These are phyloP conservation scores for Colletotrichum nymphaeae DNA, from an alignment of 2,329 filamentous ascomycete genomes.

Conservation along the genomic window DNA sequence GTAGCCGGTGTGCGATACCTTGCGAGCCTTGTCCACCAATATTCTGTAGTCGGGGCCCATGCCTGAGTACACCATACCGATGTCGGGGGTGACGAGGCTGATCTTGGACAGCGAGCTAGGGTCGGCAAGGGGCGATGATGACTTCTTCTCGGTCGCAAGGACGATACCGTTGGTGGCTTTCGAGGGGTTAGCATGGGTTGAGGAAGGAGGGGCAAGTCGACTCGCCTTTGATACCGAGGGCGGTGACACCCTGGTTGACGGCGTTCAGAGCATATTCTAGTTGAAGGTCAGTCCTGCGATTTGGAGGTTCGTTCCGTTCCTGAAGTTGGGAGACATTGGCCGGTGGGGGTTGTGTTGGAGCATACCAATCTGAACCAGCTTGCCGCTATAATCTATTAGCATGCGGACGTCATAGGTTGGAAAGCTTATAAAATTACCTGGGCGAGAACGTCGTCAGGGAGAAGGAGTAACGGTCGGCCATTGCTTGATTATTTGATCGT, in stretches of 20 bases:
- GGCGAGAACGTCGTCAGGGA: conserved; percentile 99
- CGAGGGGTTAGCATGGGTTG: conserved; percentile 38
- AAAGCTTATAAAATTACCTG: conserved; percentile 73
- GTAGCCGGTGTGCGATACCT: conserved; percentile 97
- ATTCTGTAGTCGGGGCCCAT: conserved; percentile 99
- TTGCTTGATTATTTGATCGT: conserved; percentile 54
- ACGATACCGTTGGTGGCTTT: conserved; percentile 98
- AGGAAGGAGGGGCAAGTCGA: conserved; percentile 5
- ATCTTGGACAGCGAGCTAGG: conserved; percentile 96
- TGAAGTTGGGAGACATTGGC: neutral
- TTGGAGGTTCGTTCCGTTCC: neutral
- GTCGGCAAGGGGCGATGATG: conserved; percentile 96
- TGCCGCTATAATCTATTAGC: conserved; percentile 73
- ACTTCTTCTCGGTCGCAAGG: conserved; percentile 99
- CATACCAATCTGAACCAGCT: conserved; percentile 95
- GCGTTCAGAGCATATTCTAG: conserved; percentile 98
- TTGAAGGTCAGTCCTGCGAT: conserved; percentile 30
- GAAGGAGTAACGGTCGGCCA: conserved; percentile 99
- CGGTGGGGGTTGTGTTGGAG: conserved; percentile 20
- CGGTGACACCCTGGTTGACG: conserved; percentile 98
- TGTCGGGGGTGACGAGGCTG: conserved; percentile 97
- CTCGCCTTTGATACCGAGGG: conserved; percentile 96
- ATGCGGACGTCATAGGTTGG: conserved; percentile 31
- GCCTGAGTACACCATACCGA: conserved; percentile 99
- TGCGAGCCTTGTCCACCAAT: conserved; percentile 96